phyloP scores from a whole-genome alignment of 345 rosid species.

The Eucalyptus erythrocorys region DNA sequence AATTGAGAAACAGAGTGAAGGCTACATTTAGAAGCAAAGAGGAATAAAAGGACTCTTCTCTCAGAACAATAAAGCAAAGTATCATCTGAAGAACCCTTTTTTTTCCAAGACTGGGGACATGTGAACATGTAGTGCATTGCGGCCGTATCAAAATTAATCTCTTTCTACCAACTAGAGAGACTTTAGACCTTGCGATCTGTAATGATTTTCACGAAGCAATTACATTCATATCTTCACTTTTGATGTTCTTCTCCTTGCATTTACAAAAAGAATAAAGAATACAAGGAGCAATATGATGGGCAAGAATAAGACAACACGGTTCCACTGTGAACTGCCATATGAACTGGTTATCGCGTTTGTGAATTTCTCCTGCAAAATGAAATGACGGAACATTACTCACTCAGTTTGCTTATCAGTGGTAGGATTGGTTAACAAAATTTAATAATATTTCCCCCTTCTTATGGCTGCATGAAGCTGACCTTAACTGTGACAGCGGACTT shows the following conservation, averaged over 20 bases:
- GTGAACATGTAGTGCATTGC: background rate
- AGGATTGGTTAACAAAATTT: background rate
- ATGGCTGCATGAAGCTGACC: background rate
- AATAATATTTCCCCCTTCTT: background rate
- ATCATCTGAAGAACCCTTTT: background rate
- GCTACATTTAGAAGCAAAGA: background rate
- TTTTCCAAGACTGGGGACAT: background rate
- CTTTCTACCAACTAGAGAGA: background rate
- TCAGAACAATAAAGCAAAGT: background rate
- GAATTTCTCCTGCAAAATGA: slow-evolving; percentile 28
- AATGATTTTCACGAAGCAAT: background rate
- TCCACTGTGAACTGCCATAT: slow-evolving; percentile 20
- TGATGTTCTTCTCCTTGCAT: slow-evolving; percentile 52
- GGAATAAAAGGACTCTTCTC: background rate
- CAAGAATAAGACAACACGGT: slow-evolving; percentile 15
- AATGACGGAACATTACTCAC: background rate
- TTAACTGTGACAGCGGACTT: slow-evolving; percentile 11
- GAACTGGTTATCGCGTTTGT: slow-evolving; percentile 18
- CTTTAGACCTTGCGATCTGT: background rate
- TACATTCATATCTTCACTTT: slow-evolving; percentile 53
- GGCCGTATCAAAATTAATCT: background rate
- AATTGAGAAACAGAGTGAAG: background rate
- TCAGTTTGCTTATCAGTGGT: background rate
- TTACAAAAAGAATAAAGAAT: slow-evolving; percentile 39
- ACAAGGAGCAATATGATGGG: slow-evolving; percentile 17